A percentile compares a stretch with the other conserved stretches of the same genome.
These are phyloP conservation scores for Cercospora citrullina DNA, from an alignment of 2,329 filamentous ascomycete species.

Conservation along the genomic window DNA sequence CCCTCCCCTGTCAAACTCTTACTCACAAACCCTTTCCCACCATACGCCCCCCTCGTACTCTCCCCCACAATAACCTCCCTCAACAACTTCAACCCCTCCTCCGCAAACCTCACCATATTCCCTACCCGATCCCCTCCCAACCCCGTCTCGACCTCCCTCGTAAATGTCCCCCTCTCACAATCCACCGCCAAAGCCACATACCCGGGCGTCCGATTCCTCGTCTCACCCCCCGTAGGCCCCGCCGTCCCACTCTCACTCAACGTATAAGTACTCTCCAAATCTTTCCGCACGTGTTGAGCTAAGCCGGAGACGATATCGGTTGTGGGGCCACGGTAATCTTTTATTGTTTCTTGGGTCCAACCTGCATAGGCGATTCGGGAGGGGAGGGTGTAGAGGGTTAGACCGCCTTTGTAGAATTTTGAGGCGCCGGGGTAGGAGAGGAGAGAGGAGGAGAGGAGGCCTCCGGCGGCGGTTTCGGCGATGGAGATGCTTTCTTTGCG, in stretches of 20 bases:
- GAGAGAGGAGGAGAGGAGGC: conserved; percentile 60
- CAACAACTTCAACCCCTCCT: conserved; percentile 57
- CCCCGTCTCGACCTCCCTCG: conserved; percentile 58
- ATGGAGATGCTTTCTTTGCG: conserved; percentile 60
- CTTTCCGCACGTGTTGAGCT: conserved; percentile 58
- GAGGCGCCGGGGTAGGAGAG: conserved; percentile 61
- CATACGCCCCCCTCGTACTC: conserved; percentile 7
- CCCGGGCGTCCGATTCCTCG: conserved; percentile 60
- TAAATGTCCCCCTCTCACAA: conserved; percentile 53
- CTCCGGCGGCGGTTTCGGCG: conserved; percentile 64
- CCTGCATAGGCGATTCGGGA: conserved; percentile 60
- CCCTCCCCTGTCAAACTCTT: neutral
- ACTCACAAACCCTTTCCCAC: conserved; percentile 4
- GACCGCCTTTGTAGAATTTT: conserved; percentile 60
- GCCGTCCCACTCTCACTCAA: conserved; percentile 63
- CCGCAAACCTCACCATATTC: conserved; percentile 65
- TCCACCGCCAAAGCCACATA: conserved; percentile 65
- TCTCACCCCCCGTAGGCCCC: conserved; percentile 61
- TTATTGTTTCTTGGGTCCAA: conserved; percentile 58
- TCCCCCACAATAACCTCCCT: conserved; percentile 56
- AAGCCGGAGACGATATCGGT: conserved; percentile 58
- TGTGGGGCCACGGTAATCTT: conserved; percentile 60
- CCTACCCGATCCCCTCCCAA: conserved; percentile 54
- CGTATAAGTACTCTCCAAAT: conserved; percentile 58
- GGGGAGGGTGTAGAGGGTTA: conserved; percentile 62